These are phyloP conservation scores for Scedosporium apiospermum DNA, from an alignment of 2,329 filamentous ascomycete genomes.

Conservation along the genomic window DNA sequence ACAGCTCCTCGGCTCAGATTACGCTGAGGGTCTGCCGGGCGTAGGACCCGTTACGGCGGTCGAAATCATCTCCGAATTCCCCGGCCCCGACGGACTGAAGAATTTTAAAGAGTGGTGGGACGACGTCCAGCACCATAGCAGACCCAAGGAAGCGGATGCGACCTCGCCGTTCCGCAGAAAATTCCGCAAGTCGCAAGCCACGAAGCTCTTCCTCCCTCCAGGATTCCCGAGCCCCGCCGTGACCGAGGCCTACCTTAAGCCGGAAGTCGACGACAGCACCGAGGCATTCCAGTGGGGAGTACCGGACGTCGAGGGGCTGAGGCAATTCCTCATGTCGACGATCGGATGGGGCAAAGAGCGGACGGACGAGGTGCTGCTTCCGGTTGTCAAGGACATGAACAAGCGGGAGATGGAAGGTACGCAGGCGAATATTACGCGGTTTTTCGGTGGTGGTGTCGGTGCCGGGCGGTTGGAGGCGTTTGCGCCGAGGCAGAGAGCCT, in stretches of 20 bases:
- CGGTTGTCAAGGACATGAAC: constrained; percentile 95
- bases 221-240: constrained; percentile 73
- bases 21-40: constrained; percentile 83
- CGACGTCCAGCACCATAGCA: constrained; percentile 59
- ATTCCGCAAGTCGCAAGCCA: constrained; percentile 68
- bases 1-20: constrained; percentile 86
- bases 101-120: constrained; percentile 84
- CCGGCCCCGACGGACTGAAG: constrained; percentile 48
- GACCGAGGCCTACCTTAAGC: constrained; percentile 71
- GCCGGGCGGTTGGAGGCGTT: constrained; percentile 58
- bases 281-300: constrained; percentile 92
- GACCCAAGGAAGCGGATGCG: constrained; percentile 53
- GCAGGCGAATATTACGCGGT: constrained; percentile 92
- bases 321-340: constrained; percentile 79
- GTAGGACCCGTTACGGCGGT: constrained; percentile 91
- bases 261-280: constrained; percentile 72
- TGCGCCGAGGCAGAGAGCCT: constrained; percentile 55
- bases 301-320: constrained; percentile 77
- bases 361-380: constrained; percentile 91
- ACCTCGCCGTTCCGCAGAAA: constrained; percentile 66
- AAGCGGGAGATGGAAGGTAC: constrained; percentile 78
- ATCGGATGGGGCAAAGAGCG: constrained; percentile 89
- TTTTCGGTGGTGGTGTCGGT: constrained; percentile 68
- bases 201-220: constrained; percentile 78
- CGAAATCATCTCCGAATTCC: constrained; percentile 89